phyloP scores from a whole-genome alignment of 805 yeast genomes.

The Ogataea nakhonphanomensis region DNA sequence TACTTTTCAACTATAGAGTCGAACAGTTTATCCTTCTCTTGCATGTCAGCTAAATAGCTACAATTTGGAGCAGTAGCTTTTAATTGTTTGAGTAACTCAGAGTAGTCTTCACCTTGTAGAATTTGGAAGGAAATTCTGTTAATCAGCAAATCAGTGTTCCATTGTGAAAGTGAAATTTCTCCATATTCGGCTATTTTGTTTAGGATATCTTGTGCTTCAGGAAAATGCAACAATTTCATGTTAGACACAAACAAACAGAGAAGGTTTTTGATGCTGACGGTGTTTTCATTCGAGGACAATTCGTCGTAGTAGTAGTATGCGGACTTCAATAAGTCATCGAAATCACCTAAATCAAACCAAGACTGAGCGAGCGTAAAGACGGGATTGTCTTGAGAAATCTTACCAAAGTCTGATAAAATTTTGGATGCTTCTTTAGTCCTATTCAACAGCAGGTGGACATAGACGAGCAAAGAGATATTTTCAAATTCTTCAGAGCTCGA shows the following conservation, averaged over 20 bases:
- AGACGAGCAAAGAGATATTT: constrained; percentile 36
- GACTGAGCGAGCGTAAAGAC: constrained; percentile 78
- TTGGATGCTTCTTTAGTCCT: constrained; percentile 44
- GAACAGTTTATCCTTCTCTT: constrained; percentile 61
- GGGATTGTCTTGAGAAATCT: constrained; percentile 66
- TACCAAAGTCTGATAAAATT: constrained; percentile 41
- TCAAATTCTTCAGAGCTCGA: constrained; percentile 37
- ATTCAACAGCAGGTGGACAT: constrained; percentile 39
- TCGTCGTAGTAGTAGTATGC: constrained; percentile 76
- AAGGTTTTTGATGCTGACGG: constrained; percentile 44
- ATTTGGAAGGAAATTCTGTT: constrained; percentile 63
- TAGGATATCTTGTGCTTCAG: constrained; percentile 74
- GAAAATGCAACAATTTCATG: constrained; percentile 71
- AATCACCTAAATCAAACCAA: constrained; percentile 45
- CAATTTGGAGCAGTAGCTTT: constrained; percentile 45
- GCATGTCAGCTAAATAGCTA: constrained; percentile 52
- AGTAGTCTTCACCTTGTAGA: constrained; percentile 41
- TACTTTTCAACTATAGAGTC: constrained; percentile 68
- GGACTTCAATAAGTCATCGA: constrained; percentile 43
- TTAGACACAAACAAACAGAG: constrained; percentile 70
- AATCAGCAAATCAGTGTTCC: constrained; percentile 50
- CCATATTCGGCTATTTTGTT: constrained; percentile 34
- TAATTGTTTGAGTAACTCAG: constrained; percentile 34
- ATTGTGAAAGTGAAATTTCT: constrained; percentile 12
- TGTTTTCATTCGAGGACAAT: constrained; percentile 53